Evolutionary conservation across 345 rosid genomes (phyloP).

Genomic region (Ceriops zippeliana): DNA sequence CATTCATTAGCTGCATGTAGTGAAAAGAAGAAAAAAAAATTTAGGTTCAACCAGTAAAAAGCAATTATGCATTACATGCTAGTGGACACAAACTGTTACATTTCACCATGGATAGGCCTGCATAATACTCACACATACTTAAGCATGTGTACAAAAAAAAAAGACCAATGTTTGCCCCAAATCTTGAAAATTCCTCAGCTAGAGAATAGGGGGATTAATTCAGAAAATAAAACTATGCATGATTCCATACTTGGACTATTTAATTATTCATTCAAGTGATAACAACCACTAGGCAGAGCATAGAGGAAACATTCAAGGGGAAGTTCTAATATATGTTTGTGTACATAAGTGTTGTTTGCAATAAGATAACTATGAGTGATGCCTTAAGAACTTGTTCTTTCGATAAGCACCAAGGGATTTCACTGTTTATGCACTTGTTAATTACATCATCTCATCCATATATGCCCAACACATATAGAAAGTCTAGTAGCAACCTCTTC

Average conservation of each 20-base stretch:
- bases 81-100: neutral
- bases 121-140: neutral
- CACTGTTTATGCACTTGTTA: too few species aligned
- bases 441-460: too few species aligned
- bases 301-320: neutral
- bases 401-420: neutral
- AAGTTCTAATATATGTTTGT: neutral
- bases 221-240: neutral
- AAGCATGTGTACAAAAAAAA: neutral
- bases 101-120: neutral
- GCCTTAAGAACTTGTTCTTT: slow-evolving; percentile 1
- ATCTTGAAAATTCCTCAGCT: neutral
- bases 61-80: neutral
- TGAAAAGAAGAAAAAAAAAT: neutral
- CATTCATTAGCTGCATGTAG: slow-evolving; percentile 58
- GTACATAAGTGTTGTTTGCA: neutral
- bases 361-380: neutral
- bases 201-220: neutral
- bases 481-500: too few species aligned
- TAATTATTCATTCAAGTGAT: neutral
- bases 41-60: slow-evolving; percentile 5
- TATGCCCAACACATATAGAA: too few species aligned
- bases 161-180: neutral
- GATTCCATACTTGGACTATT: neutral
- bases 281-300: neutral